A percentile compares a stretch with the other conserved stretches of the same genome.
Evolutionary conservation across 1,139 yeast species (phyloP).

Genomic region (Suhomyces bribrorum): DNA sequence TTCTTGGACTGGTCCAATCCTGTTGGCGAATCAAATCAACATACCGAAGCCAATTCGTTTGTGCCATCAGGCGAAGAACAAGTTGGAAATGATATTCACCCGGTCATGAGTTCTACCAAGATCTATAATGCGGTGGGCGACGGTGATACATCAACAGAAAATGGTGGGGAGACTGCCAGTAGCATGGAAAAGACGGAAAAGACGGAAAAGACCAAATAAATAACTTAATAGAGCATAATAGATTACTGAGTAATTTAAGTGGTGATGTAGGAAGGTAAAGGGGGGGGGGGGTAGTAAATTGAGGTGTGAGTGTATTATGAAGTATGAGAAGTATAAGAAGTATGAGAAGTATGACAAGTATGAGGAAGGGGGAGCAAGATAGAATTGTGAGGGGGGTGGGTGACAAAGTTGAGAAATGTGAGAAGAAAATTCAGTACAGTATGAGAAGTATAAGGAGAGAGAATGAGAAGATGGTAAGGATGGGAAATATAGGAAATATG

Average conservation of each 20-base stretch:
- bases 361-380: too few species aligned
- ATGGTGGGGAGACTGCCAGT: conserved; percentile 7
- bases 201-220: background rate
- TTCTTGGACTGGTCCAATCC: conserved; percentile 65
- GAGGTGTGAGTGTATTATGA: background rate
- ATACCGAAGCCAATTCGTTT: conserved; percentile 9
- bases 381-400: too few species aligned
- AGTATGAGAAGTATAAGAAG: background rate
- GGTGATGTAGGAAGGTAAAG: background rate
- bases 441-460: too few species aligned
- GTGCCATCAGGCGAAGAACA: conserved; percentile 4
- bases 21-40: conserved; percentile 13
- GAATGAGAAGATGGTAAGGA: too few species aligned
- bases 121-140: conserved; percentile 11
- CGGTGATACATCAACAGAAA: conserved; percentile 9
- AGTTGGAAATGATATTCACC: conserved; percentile 7
- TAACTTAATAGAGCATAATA: conserved; percentile 3
- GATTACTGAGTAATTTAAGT: background rate
- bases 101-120: conserved; percentile 1
- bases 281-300: background rate
- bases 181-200: conserved; percentile 11
- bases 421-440: too few species aligned
- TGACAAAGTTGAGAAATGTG: too few species aligned
- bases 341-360: too few species aligned
- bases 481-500: too few species aligned